Base-by-base conservation (phyloP, 345 rosid species). In the Passiflora organensis region DNA sequence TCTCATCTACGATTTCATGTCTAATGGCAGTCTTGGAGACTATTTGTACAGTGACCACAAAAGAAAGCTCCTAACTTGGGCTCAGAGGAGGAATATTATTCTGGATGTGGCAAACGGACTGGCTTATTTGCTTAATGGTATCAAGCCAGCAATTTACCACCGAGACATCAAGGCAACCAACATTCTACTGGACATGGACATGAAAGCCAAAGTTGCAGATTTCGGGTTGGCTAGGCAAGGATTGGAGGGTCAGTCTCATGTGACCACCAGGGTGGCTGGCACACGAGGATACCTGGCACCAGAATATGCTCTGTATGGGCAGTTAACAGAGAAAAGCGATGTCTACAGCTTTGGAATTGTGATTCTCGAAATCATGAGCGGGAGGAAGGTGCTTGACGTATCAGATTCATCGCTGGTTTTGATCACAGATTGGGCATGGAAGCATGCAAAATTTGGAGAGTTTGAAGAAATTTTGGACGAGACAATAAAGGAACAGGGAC, bases 361-460 rank as follows among this genome's bases (percentile, higher is more conserved):
- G 67, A 53, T 78, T 41, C 76, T 83, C 2, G 82, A 83, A 45
- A 59, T 76, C n/a, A 76, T 78, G 79, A 78, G 86, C 2, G 80
- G 84, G 2, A 80, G 79, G 55, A 78, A 71, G 57, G 86, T 68
- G 36, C 68, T 80, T 0, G 86, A 83, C 20, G 70, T 80, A 6
- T 53, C 76, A 0, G 70, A 66, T 41, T 64, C 79, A 5, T 66
- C 78, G 13, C 62, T 63, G 34, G 21, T 77, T 22, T 37, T 74
- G 66, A 76, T 80, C 25, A 78, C 86, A 1, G 86, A 83, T 47
- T 80, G 86, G 89, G 86, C 80, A 10, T 83, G 80, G 82, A 69
- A 1, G 61, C 65, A 69, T 6, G 76, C 67, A 0, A 78, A 74
- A 52, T 62, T 76, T 0, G 82, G 84, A 6, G 74, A 74, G 14